A percentile compares a stretch with the other conserved stretches of the same genome.
Conservation (phyloP, 495 filamentous ascomycete genomes). For the Pyrenopolyporus hunteri region DNA sequence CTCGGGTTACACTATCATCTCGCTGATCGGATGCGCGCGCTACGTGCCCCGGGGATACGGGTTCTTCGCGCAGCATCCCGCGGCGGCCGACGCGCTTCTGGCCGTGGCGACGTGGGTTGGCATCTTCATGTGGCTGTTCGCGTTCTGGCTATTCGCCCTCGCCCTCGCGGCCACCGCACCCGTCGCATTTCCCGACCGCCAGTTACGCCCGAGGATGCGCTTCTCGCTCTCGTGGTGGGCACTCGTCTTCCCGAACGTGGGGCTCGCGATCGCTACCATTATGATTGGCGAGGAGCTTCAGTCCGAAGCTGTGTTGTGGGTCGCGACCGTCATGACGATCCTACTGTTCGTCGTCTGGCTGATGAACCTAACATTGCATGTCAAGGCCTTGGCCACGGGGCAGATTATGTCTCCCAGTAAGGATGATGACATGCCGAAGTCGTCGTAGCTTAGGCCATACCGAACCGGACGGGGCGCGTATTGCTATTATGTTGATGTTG, state of each 20-base stretch:
- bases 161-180: constrained; percentile 49
- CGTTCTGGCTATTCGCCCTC: constrained; percentile 63
- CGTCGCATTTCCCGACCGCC: constrained; percentile 28
- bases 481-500: too few relatives aligned
- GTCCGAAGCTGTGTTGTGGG: constrained; percentile 41
- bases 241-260: constrained; percentile 54
- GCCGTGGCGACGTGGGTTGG: constrained; percentile 54
- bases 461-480: too few relatives aligned
- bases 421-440: constrained; percentile 47
- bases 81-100: constrained; percentile 43
- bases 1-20: constrained; percentile 56
- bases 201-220: constrained; percentile 43
- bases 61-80: constrained; percentile 8
- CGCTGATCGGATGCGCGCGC: constrained; percentile 5
- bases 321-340: constrained; percentile 49
- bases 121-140: constrained; percentile 63
- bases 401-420: constrained; percentile 60
- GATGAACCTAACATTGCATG: constrained; percentile 54
- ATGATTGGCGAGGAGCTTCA: constrained; percentile 42
- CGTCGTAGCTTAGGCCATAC: too few relatives aligned
- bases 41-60: background rate
- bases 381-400: constrained; percentile 50
- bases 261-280: constrained; percentile 48
- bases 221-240: constrained; percentile 51
- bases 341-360: constrained; percentile 56